phyloP scores from a whole-genome alignment of 2,329 filamentous ascomycete genomes.

The Fusarium sp. region DNA sequence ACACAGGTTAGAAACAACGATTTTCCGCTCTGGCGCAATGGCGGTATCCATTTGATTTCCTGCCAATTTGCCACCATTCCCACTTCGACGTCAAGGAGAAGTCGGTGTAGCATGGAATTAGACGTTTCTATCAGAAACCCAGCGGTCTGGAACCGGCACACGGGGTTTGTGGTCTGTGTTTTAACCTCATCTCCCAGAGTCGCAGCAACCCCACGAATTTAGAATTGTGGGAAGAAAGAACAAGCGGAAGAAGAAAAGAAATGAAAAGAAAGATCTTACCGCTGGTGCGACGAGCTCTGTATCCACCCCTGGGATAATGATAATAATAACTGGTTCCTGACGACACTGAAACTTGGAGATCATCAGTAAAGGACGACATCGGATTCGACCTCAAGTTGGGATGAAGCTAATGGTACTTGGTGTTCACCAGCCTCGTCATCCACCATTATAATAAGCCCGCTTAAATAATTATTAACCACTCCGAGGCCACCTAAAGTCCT shows the following conservation, averaged over 20 bases:
- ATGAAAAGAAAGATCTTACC: conserved; percentile 19
- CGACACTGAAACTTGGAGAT: conserved; percentile 8
- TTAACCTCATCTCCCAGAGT: too few relatives aligned
- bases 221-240: conserved; percentile 18
- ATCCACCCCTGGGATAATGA: conserved; percentile 4
- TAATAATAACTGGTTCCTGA: background rate
- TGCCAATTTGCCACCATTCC: conserved; percentile 43
- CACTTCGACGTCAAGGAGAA: conserved; percentile 21
- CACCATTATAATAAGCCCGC: background rate
- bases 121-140: conserved; percentile 32
- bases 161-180: conserved; percentile 24
- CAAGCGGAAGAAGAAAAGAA: conserved; percentile 24
- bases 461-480: background rate
- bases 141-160: conserved; percentile 40
- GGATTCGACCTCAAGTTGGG: conserved; percentile 3
- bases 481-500: background rate
- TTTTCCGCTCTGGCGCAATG: conserved; percentile 21
- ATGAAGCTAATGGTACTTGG: conserved; percentile 14
- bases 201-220: conserved; percentile 37
- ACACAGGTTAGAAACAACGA: conserved; percentile 16
- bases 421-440: conserved; percentile 30
- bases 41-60: conserved; percentile 21
- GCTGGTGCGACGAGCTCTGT: conserved; percentile 18
- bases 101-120: conserved; percentile 41
- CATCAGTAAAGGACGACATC: conserved; percentile 6